Percentiles rank a stretch among this genome's conserved stretches.
phyloP scores from a whole-genome alignment of 192 early-diverging fungal genomes.

The Radiomyces spectabilis region DNA sequence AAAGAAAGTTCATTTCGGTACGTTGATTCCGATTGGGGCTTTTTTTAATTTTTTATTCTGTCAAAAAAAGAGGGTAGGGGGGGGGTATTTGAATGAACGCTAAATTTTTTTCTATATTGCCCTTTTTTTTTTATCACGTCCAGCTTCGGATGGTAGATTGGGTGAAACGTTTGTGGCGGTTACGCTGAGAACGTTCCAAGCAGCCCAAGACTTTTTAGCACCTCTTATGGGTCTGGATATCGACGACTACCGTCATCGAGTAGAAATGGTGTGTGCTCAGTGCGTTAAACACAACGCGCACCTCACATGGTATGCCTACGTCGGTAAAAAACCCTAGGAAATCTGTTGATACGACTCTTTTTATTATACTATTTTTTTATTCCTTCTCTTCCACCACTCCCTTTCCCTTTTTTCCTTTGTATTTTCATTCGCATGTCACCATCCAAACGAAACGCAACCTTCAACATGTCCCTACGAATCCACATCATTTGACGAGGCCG shows the following conservation, averaged over 20 bases:
- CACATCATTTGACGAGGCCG: no score
- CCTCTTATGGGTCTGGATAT: background rate
- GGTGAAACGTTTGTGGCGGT: background rate
- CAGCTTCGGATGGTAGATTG: background rate
- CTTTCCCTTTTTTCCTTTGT: no score
- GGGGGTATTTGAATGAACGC: background rate
- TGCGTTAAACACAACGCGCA: background rate
- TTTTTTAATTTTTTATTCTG: no score
- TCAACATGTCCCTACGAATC: no score
- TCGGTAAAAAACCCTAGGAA: background rate
- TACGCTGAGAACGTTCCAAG: background rate
- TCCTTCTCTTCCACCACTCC: no score
- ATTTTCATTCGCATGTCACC: no score
- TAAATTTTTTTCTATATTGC: background rate
- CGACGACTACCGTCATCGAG: background rate
- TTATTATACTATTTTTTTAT: no score
- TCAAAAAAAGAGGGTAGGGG: no score
- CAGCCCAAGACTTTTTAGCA: background rate
- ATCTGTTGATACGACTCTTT: background rate
- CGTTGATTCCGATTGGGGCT: no score
- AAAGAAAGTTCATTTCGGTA: background rate
- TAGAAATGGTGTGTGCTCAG: background rate
- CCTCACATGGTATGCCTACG: constrained; percentile 3
- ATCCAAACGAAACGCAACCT: no score
- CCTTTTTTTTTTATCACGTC: background rate